Conservation (phyloP, 495 filamentous ascomycete species). For the Chaetomidium leptoderma region DNA sequence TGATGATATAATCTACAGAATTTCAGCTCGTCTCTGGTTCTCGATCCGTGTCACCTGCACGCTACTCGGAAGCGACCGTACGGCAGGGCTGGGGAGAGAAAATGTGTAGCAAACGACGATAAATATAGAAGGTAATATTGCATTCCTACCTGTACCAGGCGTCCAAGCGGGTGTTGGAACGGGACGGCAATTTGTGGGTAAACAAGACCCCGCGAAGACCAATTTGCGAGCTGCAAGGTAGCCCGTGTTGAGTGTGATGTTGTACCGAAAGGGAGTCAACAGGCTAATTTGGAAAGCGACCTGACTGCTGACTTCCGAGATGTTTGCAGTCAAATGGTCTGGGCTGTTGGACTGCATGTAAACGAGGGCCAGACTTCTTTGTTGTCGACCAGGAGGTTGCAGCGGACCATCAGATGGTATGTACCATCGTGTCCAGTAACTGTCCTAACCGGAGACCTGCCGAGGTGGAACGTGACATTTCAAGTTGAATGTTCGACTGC, state of each 20-base stretch:
- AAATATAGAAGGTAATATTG: slow-evolving; percentile 17
- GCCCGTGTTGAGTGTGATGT: background rate
- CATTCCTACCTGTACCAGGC: background rate
- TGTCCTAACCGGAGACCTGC: too few species aligned
- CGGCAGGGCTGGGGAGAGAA: background rate
- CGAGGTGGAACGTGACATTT: slow-evolving; percentile 5
- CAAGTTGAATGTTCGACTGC: background rate
- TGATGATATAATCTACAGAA: background rate
- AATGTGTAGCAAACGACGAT: background rate
- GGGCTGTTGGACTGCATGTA: background rate
- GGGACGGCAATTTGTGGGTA: slow-evolving; percentile 18
- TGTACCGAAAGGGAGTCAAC: background rate
- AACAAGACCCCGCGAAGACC: slow-evolving; percentile 7
- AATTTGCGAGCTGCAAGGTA: slow-evolving; percentile 12
- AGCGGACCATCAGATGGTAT: background rate
- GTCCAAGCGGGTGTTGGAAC: background rate
- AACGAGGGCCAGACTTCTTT: background rate
- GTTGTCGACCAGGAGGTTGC: background rate
- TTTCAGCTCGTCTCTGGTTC: background rate
- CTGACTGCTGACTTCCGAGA: background rate
- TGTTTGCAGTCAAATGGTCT: background rate
- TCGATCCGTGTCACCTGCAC: background rate
- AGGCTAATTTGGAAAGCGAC: slow-evolving; percentile 10
- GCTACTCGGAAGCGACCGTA: background rate
- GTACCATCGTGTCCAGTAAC: background rate